Evolutionary conservation across 1,284 basidiomycete species (phyloP).

Genomic region (Trametes hirsuta): DNA sequence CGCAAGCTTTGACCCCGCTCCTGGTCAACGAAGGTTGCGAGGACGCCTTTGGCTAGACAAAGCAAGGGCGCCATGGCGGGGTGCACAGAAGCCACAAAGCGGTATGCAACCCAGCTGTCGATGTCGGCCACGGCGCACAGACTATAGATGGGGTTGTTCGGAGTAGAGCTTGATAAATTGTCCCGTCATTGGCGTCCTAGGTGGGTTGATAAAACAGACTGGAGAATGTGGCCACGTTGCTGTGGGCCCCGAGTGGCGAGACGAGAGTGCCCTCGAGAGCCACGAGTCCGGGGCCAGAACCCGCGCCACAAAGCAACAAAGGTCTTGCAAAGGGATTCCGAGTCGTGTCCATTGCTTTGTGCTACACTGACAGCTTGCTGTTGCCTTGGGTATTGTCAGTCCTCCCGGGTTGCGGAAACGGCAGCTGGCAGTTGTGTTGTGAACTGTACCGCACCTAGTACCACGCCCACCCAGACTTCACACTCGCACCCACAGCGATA

Average conservation of each 20-base stretch:
- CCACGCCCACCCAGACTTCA: not conserved
- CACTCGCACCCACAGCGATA: not conserved
- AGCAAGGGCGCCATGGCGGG: conserved; percentile 3
- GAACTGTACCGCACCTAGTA: not conserved
- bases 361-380: not conserved
- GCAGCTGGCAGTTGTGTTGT: too few relatives aligned
- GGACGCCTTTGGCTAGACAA: conserved; percentile 8
- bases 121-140: not conserved
- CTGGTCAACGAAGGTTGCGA: not conserved
- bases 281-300: not conserved
- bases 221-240: too few relatives aligned
- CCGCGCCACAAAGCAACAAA: not conserved
- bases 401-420: too few relatives aligned
- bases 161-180: too few relatives aligned
- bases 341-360: not conserved
- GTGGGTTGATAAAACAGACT: not conserved
- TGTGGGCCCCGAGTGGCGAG: not conserved
- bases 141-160: not conserved
- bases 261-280: not conserved
- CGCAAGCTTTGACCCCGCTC: conserved; percentile 8
- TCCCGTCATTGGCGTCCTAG: not conserved
- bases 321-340: not conserved
- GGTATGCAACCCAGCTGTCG: not conserved
- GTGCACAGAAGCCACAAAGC: conserved; percentile 7
- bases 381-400: not conserved